phyloP scores from a whole-genome alignment of 176 grass and related monocot species.

The Cymbopogon citratus region DNA sequence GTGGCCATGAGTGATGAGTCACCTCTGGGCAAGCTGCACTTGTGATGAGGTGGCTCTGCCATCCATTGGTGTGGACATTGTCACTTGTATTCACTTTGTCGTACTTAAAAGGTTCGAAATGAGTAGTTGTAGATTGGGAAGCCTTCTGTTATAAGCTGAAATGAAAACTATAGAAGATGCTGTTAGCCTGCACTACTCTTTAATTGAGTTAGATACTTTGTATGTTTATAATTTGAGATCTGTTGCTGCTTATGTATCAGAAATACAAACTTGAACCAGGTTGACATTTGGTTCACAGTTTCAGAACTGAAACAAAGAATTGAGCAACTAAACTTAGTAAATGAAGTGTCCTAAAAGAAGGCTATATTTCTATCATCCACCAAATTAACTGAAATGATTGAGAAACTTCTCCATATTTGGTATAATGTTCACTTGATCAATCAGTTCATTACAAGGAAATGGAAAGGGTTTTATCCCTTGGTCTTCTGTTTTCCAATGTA shows the following conservation, averaged over 20 bases:
- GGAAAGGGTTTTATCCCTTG: not conserved
- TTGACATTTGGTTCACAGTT: not conserved
- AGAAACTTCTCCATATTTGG: not conserved
- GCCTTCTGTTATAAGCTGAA: not conserved
- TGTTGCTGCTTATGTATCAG: not conserved
- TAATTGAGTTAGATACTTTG: not conserved
- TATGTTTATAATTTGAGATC: slow-evolving; percentile 13
- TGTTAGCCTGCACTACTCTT: not conserved
- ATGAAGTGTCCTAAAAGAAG: not conserved
- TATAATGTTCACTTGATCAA: not conserved
- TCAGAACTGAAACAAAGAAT: not conserved
- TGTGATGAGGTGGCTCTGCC: not conserved
- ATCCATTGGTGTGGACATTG: slow-evolving; percentile 15
- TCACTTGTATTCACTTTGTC: slow-evolving; percentile 17
- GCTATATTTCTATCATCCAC: not conserved
- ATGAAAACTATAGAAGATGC: not conserved
- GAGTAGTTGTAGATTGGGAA: not conserved
- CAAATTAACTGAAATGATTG: not conserved
- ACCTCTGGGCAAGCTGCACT: not conserved
- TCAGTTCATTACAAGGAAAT: not conserved
- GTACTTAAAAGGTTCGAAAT: not conserved
- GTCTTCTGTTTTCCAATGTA: slow-evolving; percentile 34
- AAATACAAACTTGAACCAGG: not conserved
- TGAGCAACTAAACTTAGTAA: not conserved
- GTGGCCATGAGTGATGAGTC: not conserved